Conservation (phyloP, 2,329 filamentous ascomycete species). For the Nigrospora oryzae region DNA sequence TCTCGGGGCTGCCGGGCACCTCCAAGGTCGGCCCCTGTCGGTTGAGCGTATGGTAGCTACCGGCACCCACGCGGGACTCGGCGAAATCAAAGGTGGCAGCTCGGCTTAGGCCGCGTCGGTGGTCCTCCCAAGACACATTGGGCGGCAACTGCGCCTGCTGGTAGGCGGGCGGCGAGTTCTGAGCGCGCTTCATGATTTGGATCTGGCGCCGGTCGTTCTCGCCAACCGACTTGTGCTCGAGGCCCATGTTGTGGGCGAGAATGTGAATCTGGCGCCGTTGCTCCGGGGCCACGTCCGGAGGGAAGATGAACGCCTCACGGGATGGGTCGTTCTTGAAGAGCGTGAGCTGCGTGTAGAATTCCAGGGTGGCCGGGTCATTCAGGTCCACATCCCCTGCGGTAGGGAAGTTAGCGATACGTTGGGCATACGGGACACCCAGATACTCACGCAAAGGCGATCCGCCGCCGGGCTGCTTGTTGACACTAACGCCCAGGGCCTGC, state of each 20-base stretch:
- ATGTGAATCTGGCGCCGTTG: conserved; percentile 90
- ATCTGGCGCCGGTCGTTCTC: conserved; percentile 82
- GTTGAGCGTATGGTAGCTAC: conserved; percentile 68
- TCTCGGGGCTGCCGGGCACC: conserved; percentile 70
- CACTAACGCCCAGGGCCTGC: conserved; percentile 63
- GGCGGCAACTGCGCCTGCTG: conserved; percentile 48
- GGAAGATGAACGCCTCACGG: conserved; percentile 78
- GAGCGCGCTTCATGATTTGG: conserved; percentile 68
- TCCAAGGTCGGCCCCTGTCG: conserved; percentile 81
- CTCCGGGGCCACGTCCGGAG: conserved; percentile 68
- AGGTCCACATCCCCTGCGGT: conserved; percentile 63
- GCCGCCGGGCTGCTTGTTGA: conserved; percentile 49
- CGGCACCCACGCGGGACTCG: conserved; percentile 55
- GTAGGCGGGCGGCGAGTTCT: conserved; percentile 43
- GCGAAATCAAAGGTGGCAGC: conserved; percentile 98
- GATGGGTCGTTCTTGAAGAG: conserved; percentile 76
- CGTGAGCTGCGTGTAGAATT: conserved; percentile 83
- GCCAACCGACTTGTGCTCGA: conserved; percentile 86
- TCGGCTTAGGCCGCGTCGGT: conserved; percentile 78
- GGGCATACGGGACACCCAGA: neutral
- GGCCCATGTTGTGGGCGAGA: conserved; percentile 86
- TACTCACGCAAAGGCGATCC: conserved; percentile 36
- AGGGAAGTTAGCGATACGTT: neutral
- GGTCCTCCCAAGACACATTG: conserved; percentile 63
- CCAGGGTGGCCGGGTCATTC: conserved; percentile 80